Evolutionary conservation across 1,284 basidiomycete species (phyloP).

Genomic region (Ustilago loliicola): DNA sequence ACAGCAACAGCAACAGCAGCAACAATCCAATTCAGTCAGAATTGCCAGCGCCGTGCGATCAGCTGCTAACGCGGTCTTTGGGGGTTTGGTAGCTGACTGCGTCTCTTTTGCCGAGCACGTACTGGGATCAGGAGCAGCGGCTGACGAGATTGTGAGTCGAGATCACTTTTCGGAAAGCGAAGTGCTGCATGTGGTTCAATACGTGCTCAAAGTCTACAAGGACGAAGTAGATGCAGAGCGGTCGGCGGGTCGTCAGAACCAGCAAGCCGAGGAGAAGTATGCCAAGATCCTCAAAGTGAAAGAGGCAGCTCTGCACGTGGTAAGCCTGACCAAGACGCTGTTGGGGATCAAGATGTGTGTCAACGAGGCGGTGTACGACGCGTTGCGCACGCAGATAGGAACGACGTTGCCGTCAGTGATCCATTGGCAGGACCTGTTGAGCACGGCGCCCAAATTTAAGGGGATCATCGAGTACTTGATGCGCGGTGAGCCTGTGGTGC

Average conservation of each 20-base stretch:
- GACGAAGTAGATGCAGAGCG: conserved; percentile 17
- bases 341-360: conserved; percentile 22
- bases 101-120: conserved; percentile 47
- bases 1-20: conserved; percentile 2
- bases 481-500: not conserved
- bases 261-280: conserved; percentile 10
- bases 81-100: conserved; percentile 26
- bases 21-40: not conserved
- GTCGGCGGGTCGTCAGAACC: not conserved
- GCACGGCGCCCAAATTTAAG: conserved; percentile 3
- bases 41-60: conserved; percentile 16
- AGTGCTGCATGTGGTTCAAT: conserved; percentile 28
- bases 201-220: conserved; percentile 17
- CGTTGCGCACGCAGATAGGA: not conserved
- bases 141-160: conserved; percentile 7
- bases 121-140: conserved; percentile 4
- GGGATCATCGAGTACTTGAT: conserved; percentile 6
- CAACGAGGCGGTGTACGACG: conserved; percentile 11
- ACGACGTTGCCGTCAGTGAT: not conserved
- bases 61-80: conserved; percentile 17
- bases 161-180: conserved; percentile 28
- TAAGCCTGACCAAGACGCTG: conserved; percentile 24
- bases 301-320: conserved; percentile 1
- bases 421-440: conserved; percentile 23
- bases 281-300: conserved; percentile 19